Base-by-base conservation (phyloP, 1,284 basidiomycete genomes). In the Dichomitus squalens region DNA sequence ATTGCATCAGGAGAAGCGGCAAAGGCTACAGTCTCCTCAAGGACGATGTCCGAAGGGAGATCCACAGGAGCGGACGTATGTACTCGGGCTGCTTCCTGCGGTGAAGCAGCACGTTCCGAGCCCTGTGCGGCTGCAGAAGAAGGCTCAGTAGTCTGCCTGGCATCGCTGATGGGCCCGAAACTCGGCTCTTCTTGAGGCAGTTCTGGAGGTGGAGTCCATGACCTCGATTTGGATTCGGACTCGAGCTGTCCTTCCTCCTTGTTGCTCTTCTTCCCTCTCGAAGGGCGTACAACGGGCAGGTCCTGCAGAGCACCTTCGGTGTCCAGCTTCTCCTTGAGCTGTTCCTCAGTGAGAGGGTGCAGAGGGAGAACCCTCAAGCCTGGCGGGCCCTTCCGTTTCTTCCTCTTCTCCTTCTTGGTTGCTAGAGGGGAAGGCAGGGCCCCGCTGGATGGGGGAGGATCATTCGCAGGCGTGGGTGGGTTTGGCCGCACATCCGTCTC, bases 321-420 rank as follows among this genome's bases (percentile, higher is more conserved):
- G 18, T 11, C 12, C 18, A 8, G 18, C 35, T 16, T 11, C n/a
- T 18, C 31, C 18, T 34, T 29, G 7, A 1, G 3, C 9, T 4
- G 29, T 14, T 47, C 29, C 14, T 33, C 29, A n/a, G 27, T 20
- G 8, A 21, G n/a, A 25, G 16, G 38, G 5, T 41, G 38, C 7
- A 56, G 27, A 2, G 60, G 57, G 8, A 63, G 55, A 47, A 60
- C 9, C 21, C 36, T 57, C 6, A 63, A 23, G 8, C 61, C 61
- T 18, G 61, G 61, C 3, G 61, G 61, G 2, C 57, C 57, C 34
- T 51, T 57, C 14, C 52, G 52, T 35, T 33, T 47, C 50, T 56
- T 60, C 57, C 53, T 61, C 14, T 38, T 25, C 25, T 46, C 52
- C 31, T 52, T 57, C 41, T 36, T 50, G 7, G 25, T 41, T 4